Percentiles rank a stretch among this genome's conserved stretches.
These are phyloP conservation scores for Phytophthora palmivora DNA, from an alignment of 352 stramenopile species.

Conservation along the genomic window DNA sequence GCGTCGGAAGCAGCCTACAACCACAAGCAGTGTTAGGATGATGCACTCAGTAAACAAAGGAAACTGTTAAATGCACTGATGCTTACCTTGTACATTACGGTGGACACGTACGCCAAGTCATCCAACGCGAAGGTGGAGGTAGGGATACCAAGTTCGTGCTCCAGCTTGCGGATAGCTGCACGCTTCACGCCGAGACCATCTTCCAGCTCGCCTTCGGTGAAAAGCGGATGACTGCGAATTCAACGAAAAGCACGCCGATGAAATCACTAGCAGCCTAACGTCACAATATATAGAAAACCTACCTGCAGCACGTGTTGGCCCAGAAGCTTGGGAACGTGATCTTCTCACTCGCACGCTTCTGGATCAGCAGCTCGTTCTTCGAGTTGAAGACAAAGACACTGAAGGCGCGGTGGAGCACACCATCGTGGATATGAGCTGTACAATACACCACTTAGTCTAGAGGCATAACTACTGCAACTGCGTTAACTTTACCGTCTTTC, in stretches of 20 bases:
- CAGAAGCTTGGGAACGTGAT: slow-evolving; percentile 99
- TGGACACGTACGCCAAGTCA: slow-evolving; percentile 97
- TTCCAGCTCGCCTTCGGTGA: slow-evolving; percentile 90
- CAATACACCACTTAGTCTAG: slow-evolving; percentile 9
- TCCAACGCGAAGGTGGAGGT: slow-evolving; percentile 73
- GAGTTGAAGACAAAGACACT: slow-evolving; percentile 90
- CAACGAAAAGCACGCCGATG: slow-evolving; percentile 3
- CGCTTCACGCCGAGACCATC: slow-evolving; percentile 87
- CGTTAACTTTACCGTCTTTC: slow-evolving; percentile 65
- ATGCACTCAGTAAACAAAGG: no score
- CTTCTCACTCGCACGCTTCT: slow-evolving; percentile 95
- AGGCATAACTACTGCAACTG: neutral
- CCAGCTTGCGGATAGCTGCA: slow-evolving; percentile 97
- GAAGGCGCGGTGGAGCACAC: slow-evolving; percentile 85
- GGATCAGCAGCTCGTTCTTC: slow-evolving; percentile 85
- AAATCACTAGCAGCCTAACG: neutral
- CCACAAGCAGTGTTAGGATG: neutral
- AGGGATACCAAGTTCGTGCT: slow-evolving; percentile 98
- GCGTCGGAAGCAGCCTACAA: slow-evolving; percentile 72
- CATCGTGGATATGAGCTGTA: slow-evolving; percentile 78
- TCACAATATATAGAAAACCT: slow-evolving; percentile 7
- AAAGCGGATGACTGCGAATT: slow-evolving; percentile 92
- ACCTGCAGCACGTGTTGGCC: slow-evolving; percentile 99
- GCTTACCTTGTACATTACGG: slow-evolving; percentile 97
- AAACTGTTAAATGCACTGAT: slow-evolving; percentile 13